Conservation (phyloP, 768 basidiomycete species). For the Pleurotus platypus region DNA sequence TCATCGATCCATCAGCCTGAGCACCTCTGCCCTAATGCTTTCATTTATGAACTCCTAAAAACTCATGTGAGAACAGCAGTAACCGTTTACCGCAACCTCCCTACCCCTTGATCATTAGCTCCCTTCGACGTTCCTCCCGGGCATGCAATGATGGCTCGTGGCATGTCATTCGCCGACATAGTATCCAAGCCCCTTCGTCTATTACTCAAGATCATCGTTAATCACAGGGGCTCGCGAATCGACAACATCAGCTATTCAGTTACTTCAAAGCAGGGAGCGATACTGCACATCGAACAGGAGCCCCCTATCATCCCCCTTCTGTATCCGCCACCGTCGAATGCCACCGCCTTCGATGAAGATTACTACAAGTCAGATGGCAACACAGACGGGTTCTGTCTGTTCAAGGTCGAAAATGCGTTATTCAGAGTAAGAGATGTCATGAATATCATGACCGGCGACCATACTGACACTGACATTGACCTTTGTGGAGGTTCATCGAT, state of each 20-base stretch:
- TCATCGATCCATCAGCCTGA: neutral
- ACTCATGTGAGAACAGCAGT: neutral
- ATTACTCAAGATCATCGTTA: neutral
- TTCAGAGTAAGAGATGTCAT: conserved; percentile 48
- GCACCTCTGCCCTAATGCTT: neutral
- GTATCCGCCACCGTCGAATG: neutral
- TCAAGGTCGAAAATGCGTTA: conserved; percentile 55
- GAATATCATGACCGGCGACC: neutral
- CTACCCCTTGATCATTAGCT: neutral
- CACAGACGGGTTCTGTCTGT: conserved; percentile 52
- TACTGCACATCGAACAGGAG: neutral
- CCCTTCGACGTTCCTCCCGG: neutral
- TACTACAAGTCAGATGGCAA: conserved; percentile 27
- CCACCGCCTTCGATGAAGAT: conserved; percentile 22
- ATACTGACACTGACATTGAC: neutral
- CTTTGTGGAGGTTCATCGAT: conserved; percentile 38
- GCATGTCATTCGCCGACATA: neutral
- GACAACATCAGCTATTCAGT: conserved; percentile 1
- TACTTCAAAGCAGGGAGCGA: neutral
- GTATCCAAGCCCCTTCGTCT: neutral
- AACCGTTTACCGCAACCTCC: neutral
- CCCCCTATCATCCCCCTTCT: neutral
- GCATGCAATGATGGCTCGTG: conserved; percentile 1
- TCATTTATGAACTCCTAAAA: neutral
- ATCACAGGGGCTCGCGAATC: neutral